These are phyloP conservation scores for Scytalidium sp. DNA, from an alignment of 2,329 filamentous ascomycete genomes.

Conservation along the genomic window DNA sequence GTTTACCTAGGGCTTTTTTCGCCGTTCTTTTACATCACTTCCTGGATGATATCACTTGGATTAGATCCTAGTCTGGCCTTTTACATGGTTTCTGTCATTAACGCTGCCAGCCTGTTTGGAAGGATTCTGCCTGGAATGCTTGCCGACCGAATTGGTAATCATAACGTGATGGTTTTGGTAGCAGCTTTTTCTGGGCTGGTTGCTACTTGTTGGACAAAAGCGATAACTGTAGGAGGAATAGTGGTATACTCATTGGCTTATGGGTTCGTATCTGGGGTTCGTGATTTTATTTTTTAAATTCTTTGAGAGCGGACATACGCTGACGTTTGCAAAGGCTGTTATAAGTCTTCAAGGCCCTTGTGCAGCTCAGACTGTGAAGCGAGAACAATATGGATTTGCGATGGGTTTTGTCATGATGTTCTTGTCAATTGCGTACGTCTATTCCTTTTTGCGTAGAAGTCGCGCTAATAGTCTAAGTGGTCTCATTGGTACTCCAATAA, in stretches of 20 bases:
- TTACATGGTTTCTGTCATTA: slow-evolving; percentile 18
- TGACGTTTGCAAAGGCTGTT: too few species aligned
- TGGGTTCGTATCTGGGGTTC: slow-evolving; percentile 16
- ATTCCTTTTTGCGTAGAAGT: background rate
- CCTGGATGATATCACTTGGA: slow-evolving; percentile 7
- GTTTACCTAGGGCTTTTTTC: slow-evolving; percentile 16
- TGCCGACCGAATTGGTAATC: slow-evolving; percentile 15
- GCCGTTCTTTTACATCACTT: slow-evolving; percentile 16
- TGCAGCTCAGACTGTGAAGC: slow-evolving; percentile 12
- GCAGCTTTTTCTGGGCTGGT: slow-evolving; percentile 12
- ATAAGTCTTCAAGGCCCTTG: slow-evolving; percentile 21
- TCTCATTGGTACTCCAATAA: slow-evolving; percentile 20
- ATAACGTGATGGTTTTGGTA: slow-evolving; percentile 15
- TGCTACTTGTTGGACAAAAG: slow-evolving; percentile 16
- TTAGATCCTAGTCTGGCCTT: slow-evolving; percentile 11
- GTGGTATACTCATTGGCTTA: slow-evolving; percentile 15
- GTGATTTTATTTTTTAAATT: slow-evolving; percentile 4
- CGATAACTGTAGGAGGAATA: slow-evolving; percentile 10
- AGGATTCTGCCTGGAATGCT: slow-evolving; percentile 14
- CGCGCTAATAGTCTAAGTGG: slow-evolving; percentile 6
- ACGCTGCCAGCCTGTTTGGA: slow-evolving; percentile 17
- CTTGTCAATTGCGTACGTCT: slow-evolving; percentile 15
- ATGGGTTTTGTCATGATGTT: slow-evolving; percentile 18
- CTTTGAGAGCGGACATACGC: background rate
- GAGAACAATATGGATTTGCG: slow-evolving; percentile 16